These are phyloP conservation scores for Myochromella boudieri DNA, from an alignment of 768 basidiomycete genomes.

Conservation along the genomic window DNA sequence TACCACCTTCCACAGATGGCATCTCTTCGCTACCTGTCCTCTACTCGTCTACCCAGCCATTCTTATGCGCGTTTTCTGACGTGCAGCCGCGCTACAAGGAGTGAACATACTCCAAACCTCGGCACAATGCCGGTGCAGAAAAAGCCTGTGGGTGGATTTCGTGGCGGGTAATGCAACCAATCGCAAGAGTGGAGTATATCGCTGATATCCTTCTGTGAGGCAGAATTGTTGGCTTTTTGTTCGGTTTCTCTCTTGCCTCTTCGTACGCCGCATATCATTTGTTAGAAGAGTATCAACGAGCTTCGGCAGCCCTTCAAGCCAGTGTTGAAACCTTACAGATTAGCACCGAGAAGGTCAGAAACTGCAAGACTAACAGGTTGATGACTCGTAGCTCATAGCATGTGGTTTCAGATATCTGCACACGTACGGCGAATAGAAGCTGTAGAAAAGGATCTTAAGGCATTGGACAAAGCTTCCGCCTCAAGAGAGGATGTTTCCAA, in stretches of 20 bases:
- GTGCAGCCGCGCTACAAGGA: slow-evolving; percentile 37
- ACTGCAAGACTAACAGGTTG: too few relatives aligned
- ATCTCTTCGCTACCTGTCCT: slow-evolving; percentile 30
- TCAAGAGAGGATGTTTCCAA: slow-evolving; percentile 80
- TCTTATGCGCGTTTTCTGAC: slow-evolving; percentile 40
- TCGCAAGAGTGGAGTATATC: not conserved
- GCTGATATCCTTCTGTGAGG: slow-evolving; percentile 5
- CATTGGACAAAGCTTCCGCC: slow-evolving; percentile 61
- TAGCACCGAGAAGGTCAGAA: slow-evolving; percentile 74
- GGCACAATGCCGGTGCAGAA: slow-evolving; percentile 57
- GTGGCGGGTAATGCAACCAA: slow-evolving; percentile 49
- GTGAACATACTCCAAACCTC: slow-evolving; percentile 49
- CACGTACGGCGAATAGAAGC: slow-evolving; percentile 82
- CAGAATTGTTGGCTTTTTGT: slow-evolving; percentile 82
- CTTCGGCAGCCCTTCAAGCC: slow-evolving; percentile 82
- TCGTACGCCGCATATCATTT: slow-evolving; percentile 85
- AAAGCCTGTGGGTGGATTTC: slow-evolving; percentile 75
- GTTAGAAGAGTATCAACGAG: slow-evolving; percentile 86
- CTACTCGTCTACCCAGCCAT: slow-evolving; percentile 13
- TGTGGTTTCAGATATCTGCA: slow-evolving; percentile 63
- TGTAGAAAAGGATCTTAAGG: slow-evolving; percentile 88
- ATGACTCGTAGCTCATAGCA: not conserved
- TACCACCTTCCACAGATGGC: slow-evolving; percentile 35
- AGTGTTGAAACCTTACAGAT: slow-evolving; percentile 85
- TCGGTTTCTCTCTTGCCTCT: slow-evolving; percentile 89